Percentiles rank a stretch among this genome's conserved stretches.
Conservation (phyloP, 1,139 yeast genomes). For the Pichia sp. region DNA sequence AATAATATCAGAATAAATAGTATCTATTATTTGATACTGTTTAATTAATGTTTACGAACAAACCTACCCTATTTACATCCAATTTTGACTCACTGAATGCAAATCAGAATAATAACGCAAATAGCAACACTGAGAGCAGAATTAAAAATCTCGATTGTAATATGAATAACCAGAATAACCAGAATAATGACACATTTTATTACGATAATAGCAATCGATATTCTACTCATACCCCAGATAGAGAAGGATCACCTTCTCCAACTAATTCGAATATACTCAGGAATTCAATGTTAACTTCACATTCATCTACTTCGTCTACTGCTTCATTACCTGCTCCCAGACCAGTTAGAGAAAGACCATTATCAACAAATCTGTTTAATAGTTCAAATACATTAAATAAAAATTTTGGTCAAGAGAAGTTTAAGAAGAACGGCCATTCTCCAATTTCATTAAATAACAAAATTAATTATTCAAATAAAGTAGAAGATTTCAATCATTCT, state of each 20-base stretch:
- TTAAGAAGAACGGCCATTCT: not conserved
- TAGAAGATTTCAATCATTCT: conserved; percentile 1
- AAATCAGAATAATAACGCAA: no score
- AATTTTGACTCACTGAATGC: no score
- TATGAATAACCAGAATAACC: not conserved
- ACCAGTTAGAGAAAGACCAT: conserved; percentile 3
- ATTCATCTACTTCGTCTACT: conserved; percentile 2
- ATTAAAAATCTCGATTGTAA: no score
- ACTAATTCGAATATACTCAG: not conserved
- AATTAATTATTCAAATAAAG: not conserved
- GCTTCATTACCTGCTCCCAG: conserved; percentile 9
- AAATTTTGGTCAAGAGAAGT: not conserved
- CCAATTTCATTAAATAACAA: not conserved
- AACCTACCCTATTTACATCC: no score
- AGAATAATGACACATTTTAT: no score
- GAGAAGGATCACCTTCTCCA: conserved; percentile 13
- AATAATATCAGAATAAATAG: no score
- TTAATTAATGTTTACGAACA: no score
- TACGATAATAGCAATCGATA: not conserved
- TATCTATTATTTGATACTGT: no score
- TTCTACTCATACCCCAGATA: not conserved
- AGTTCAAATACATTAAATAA: not conserved
- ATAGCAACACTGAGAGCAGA: no score
- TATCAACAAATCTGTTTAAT: conserved; percentile 4
- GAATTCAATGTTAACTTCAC: not conserved